phyloP scores from a whole-genome alignment of 2,329 filamentous ascomycete species.

The Ramularia endophylla region DNA sequence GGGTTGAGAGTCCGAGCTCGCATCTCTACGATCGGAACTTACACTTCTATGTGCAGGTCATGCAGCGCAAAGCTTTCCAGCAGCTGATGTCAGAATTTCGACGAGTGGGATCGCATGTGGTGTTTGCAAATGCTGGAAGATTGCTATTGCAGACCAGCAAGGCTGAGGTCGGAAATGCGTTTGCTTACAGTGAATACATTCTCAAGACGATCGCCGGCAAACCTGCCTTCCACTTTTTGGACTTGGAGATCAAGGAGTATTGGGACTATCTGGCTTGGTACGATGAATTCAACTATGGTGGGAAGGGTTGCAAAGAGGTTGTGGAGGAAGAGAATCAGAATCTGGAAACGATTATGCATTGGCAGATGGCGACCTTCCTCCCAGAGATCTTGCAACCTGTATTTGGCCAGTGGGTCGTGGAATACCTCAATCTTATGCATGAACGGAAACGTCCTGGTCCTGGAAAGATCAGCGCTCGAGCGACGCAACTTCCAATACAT shows the following conservation, averaged over 20 bases:
- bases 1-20: conserved; percentile 89
- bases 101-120: conserved; percentile 85
- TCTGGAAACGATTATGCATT: conserved; percentile 93
- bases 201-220: conserved; percentile 95
- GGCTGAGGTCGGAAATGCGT: conserved; percentile 92
- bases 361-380: conserved; percentile 90
- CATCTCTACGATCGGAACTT: conserved; percentile 93
- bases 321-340: conserved; percentile 69
- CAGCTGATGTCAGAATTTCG: conserved; percentile 97
- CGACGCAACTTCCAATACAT: conserved; percentile 56
- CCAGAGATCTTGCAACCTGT: conserved; percentile 71
- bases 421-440: conserved; percentile 95
- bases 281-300: conserved; percentile 97
- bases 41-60: conserved; percentile 97
- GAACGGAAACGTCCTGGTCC: conserved; percentile 62
- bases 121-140: conserved; percentile 89
- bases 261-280: conserved; percentile 99
- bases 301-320: conserved; percentile 81
- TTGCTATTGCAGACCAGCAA: conserved; percentile 94
- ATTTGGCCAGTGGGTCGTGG: conserved; percentile 89
- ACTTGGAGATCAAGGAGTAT: conserved; percentile 95
- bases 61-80: conserved; percentile 94
- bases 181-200: conserved; percentile 95
- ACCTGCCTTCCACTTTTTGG: conserved; percentile 93
- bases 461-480: conserved; percentile 46